phyloP scores from a whole-genome alignment of 441 rosid genomes.

The Erysimum cheiri region DNA sequence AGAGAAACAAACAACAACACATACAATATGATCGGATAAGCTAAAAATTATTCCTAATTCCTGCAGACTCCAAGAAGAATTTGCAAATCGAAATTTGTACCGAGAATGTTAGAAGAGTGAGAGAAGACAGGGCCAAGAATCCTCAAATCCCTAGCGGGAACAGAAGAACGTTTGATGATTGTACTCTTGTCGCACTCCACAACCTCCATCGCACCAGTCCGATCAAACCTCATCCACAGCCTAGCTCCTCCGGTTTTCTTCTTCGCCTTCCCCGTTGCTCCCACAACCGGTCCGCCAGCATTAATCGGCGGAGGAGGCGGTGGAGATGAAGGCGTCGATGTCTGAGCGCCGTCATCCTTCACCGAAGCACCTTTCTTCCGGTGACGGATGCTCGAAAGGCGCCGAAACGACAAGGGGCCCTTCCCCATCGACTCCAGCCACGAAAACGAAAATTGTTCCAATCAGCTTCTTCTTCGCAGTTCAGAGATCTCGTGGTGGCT shows the following conservation, averaged over 20 bases:
- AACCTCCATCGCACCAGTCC: conserved; percentile 77
- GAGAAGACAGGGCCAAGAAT: conserved; percentile 94
- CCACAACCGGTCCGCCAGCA: conserved; percentile 39
- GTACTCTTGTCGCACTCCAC: conserved; percentile 87
- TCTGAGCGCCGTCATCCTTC: conserved; percentile 38
- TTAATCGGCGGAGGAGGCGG: conserved; percentile 45
- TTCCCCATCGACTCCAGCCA: conserved; percentile 59
- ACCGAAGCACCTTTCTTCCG: conserved; percentile 50
- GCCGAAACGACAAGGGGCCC: conserved; percentile 52
- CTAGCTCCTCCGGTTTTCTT: conserved; percentile 80
- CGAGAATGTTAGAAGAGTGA: conserved; percentile 90
- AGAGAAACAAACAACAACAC: neutral
- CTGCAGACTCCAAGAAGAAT: conserved; percentile 1
- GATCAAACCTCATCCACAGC: conserved; percentile 91
- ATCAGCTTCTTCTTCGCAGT: neutral
- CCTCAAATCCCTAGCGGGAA: conserved; percentile 95
- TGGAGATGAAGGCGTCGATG: conserved; percentile 37
- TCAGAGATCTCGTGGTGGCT: conserved; percentile 4
- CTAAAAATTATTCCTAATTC: neutral
- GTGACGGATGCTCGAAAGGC: conserved; percentile 57
- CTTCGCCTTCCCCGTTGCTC: conserved; percentile 59
- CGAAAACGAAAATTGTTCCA: neutral
- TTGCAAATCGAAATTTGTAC: conserved; percentile 43
- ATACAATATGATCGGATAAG: conserved; percentile 6
- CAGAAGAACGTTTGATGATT: conserved; percentile 73